phyloP scores from a whole-genome alignment of 2,329 filamentous ascomycete genomes.

The Xylaria sp. region DNA sequence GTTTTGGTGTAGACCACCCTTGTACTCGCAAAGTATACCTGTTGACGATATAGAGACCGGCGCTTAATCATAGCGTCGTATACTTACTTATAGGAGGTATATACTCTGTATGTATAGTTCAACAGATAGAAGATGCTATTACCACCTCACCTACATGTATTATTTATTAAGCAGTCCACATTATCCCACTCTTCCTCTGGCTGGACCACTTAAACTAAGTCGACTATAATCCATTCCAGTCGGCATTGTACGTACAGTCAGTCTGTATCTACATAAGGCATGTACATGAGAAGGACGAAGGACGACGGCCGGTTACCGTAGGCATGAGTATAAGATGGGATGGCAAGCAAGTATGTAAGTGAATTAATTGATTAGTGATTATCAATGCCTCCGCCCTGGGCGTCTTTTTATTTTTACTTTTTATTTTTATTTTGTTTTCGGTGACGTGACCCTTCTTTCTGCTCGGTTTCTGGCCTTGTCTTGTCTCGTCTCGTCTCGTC shows the following conservation, averaged over 20 bases:
- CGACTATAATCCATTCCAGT: background rate
- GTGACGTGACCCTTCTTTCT: constrained; percentile 11
- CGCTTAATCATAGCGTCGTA: background rate
- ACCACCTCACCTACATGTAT: background rate
- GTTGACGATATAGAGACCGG: constrained; percentile 1
- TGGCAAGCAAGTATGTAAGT: background rate
- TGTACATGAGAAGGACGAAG: background rate
- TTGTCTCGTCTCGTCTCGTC: too few species aligned
- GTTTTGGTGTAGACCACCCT: constrained; percentile 2
- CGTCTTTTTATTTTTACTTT: background rate
- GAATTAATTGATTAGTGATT: constrained; percentile 29
- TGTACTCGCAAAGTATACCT: background rate
- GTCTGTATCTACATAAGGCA: background rate
- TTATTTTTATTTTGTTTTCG: background rate
- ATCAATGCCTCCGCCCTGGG: constrained; percentile 4
- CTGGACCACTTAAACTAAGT: constrained; percentile 9
- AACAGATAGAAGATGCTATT: background rate
- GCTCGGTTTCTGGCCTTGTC: too few species aligned
- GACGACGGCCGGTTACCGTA: constrained; percentile 1
- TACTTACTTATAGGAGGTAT: background rate
- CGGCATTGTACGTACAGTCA: background rate
- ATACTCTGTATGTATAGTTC: background rate
- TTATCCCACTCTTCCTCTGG: constrained; percentile 10
- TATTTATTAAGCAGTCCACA: background rate
- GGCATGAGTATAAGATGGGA: constrained; percentile 4